phyloP scores from a whole-genome alignment of 441 rosid genomes.

The Erysimum cheiri region DNA sequence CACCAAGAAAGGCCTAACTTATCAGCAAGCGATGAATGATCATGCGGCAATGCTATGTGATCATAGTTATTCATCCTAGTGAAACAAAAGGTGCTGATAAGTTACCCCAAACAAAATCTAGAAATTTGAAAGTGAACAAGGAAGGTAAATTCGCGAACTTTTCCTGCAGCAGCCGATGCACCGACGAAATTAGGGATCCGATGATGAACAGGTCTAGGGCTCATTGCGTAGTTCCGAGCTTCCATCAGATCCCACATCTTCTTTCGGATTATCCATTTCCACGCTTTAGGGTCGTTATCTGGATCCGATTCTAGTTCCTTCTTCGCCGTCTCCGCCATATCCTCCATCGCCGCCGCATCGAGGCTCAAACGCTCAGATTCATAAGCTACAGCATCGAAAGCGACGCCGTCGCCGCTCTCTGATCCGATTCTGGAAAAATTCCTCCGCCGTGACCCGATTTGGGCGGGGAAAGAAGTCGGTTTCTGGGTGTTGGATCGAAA shows the following conservation, averaged over 20 bases:
- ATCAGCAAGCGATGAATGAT: background rate
- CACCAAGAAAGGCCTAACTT: background rate
- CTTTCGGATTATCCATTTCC: slow-evolving; percentile 91
- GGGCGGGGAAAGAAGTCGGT: slow-evolving; percentile 3
- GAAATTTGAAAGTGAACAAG: background rate
- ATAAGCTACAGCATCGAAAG: slow-evolving; percentile 62
- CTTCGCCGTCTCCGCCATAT: slow-evolving; percentile 73
- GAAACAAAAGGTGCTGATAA: background rate
- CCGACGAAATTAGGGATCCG: slow-evolving; percentile 91
- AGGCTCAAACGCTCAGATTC: slow-evolving; percentile 69
- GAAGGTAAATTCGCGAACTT: slow-evolving; percentile 39
- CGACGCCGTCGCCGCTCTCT: slow-evolving; percentile 42
- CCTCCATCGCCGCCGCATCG: slow-evolving; percentile 68
- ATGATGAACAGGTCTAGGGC: slow-evolving; percentile 89
- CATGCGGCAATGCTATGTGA: background rate
- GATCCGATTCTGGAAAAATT: slow-evolving; percentile 37
- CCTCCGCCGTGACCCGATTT: slow-evolving; percentile 16
- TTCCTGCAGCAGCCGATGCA: slow-evolving; percentile 68
- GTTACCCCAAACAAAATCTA: slow-evolving; percentile 3
- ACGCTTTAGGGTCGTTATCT: slow-evolving; percentile 70
- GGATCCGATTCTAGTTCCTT: slow-evolving; percentile 47
- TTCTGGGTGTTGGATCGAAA: slow-evolving; percentile 11
- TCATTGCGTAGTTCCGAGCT: slow-evolving; percentile 67
- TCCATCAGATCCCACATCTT: slow-evolving; percentile 91
- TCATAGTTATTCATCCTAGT: background rate